A percentile compares a stretch with the other conserved stretches of the same genome.
These are phyloP conservation scores for Yamadazyma ubonensis DNA, from an alignment of 805 yeast species.

Conservation along the genomic window DNA sequence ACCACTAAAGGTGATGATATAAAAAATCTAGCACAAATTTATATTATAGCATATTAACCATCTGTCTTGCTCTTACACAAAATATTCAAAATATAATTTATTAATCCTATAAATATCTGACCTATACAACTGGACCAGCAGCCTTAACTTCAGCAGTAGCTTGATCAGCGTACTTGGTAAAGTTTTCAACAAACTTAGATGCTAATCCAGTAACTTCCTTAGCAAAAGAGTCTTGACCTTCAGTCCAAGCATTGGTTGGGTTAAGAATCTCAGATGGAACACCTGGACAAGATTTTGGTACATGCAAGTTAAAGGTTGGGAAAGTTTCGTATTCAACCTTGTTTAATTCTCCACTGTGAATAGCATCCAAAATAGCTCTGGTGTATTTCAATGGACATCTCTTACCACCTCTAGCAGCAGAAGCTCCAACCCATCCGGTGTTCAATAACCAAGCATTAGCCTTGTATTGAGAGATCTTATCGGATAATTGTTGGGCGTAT, in stretches of 20 bases:
- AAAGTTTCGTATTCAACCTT: slow-evolving; percentile 78
- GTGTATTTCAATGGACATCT: slow-evolving; percentile 98
- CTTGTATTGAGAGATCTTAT: slow-evolving; percentile 83
- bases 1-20: no score
- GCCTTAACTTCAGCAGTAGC: slow-evolving; percentile 85
- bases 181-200: slow-evolving; percentile 77
- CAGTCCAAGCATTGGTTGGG: slow-evolving; percentile 80
- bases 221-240: slow-evolving; percentile 38
- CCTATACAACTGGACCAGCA: slow-evolving; percentile 74
- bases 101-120: neutral
- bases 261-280: slow-evolving; percentile 85
- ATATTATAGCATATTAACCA: no score
- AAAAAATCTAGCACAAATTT: no score
- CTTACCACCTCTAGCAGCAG: slow-evolving; percentile 90
- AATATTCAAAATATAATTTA: neutral
- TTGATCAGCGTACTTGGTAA: slow-evolving; percentile 75
- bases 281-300: slow-evolving; percentile 77
- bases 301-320: slow-evolving; percentile 81
- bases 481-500: slow-evolving; percentile 93
- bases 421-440: slow-evolving; percentile 98
- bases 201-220: slow-evolving; percentile 61
- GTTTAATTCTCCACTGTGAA: slow-evolving; percentile 85
- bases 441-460: slow-evolving; percentile 95
- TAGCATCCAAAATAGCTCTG: slow-evolving; percentile 91
- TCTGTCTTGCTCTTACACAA: no score